phyloP scores from a whole-genome alignment of 2,329 filamentous ascomycete species.

The Corynespora cassiicola region DNA sequence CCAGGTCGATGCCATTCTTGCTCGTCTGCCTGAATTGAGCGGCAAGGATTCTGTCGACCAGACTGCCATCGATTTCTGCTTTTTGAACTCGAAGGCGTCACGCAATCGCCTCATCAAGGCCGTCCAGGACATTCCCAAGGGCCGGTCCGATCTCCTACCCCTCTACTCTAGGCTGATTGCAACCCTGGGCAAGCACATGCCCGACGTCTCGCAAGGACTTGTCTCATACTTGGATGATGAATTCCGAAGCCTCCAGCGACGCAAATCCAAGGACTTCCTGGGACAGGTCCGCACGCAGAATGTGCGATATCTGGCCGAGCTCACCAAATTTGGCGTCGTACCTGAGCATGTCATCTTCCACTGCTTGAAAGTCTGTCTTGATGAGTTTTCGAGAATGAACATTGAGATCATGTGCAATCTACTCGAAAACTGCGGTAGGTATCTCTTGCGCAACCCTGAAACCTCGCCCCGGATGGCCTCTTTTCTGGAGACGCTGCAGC shows the following conservation, averaged over 20 bases:
- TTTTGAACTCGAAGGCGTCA: conserved; percentile 97
- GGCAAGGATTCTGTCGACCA: conserved; percentile 93
- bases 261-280: conserved; percentile 97
- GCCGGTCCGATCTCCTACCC: conserved; percentile 87
- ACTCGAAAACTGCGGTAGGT: conserved; percentile 94
- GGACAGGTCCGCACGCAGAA: conserved; percentile 93
- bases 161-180: conserved; percentile 92
- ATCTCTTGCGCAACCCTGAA: conserved; percentile 88
- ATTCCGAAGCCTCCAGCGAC: conserved; percentile 93
- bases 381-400: conserved; percentile 98
- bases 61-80: conserved; percentile 95
- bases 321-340: conserved; percentile 97
- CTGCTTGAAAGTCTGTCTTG: conserved; percentile 94
- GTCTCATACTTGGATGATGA: conserved; percentile 94
- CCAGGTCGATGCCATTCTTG: conserved; percentile 89
- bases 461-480: conserved; percentile 92
- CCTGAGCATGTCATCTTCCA: conserved; percentile 99
- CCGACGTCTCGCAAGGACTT: conserved; percentile 89
- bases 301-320: conserved; percentile 94
- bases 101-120: conserved; percentile 93
- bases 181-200: conserved; percentile 91
- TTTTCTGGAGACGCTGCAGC: conserved; percentile 91
- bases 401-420: conserved; percentile 98
- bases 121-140: conserved; percentile 92
- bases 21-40: conserved; percentile 87